These are phyloP conservation scores for Cicer bijugum DNA, from an alignment of 306 rosid genomes.

Conservation along the genomic window DNA sequence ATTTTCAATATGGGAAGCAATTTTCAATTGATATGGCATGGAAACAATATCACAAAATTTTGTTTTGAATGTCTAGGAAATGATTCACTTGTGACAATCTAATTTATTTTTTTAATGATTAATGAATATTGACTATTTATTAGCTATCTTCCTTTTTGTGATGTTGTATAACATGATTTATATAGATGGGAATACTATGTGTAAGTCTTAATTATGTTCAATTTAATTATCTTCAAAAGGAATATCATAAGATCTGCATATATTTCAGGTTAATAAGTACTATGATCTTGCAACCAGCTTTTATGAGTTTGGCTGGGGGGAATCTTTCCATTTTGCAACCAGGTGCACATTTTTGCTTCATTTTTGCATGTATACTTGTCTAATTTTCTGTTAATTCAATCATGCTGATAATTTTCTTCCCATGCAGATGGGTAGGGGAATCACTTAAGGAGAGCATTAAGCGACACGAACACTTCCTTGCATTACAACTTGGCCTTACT, in stretches of 20 bases:
- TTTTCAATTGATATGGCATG: slow-evolving; percentile 2
- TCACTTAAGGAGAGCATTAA: slow-evolving; percentile 92
- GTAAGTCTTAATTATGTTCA: neutral
- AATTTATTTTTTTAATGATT: neutral
- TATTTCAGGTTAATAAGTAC: slow-evolving; percentile 86
- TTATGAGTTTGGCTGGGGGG: slow-evolving; percentile 99
- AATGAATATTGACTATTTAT: neutral
- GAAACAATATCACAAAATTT: neutral
- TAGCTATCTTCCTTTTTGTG: slow-evolving; percentile 18
- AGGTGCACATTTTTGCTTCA: slow-evolving; percentile 56
- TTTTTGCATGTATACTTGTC: slow-evolving; percentile 17
- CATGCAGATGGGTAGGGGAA: slow-evolving; percentile 80
- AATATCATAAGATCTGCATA: slow-evolving; percentile 32
- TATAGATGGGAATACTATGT: slow-evolving; percentile 18
- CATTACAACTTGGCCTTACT: slow-evolving; percentile 76
- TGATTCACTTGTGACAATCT: neutral
- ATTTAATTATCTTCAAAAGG: slow-evolving; percentile 28
- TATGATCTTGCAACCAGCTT: slow-evolving; percentile 94
- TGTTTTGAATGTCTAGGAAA: neutral
- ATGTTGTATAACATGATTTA: slow-evolving; percentile 26
- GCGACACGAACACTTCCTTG: slow-evolving; percentile 94
- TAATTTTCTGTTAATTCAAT: neutral
- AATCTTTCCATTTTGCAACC: slow-evolving; percentile 93
- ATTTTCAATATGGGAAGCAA: slow-evolving; percentile 11
- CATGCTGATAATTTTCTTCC: slow-evolving; percentile 28